Percentiles rank a stretch among this genome's conserved stretches.
Evolutionary conservation across 129 eudicot species (phyloP).

Genomic region (Lactuca saligna): DNA sequence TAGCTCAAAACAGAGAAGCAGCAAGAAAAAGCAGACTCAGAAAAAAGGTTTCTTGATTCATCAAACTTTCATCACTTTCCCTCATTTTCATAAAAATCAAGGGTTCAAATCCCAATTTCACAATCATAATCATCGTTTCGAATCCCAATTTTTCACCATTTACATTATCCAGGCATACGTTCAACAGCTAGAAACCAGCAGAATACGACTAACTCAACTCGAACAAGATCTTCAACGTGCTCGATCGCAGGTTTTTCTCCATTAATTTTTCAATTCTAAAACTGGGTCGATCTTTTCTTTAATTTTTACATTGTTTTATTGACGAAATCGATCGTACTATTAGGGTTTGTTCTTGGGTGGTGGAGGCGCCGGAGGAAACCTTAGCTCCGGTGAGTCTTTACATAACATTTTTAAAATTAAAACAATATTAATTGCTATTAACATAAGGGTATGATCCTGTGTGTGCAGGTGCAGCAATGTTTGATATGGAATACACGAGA

Average conservation of each 20-base stretch:
- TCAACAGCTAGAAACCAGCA: slow-evolving; percentile 91
- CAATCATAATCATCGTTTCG: neutral
- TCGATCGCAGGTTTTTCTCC: slow-evolving; percentile 61
- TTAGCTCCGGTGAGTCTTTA: slow-evolving; percentile 66
- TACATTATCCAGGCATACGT: slow-evolving; percentile 72
- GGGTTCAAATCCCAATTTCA: neutral
- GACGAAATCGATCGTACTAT: slow-evolving; percentile 7
- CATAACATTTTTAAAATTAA: neutral
- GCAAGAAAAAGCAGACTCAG: slow-evolving; percentile 96
- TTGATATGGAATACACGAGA: slow-evolving; percentile 93
- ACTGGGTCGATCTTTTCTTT: no score
- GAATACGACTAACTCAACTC: slow-evolving; percentile 80
- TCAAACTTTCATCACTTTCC: neutral
- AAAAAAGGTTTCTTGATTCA: slow-evolving; percentile 58
- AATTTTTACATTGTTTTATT: neutral
- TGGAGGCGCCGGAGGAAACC: slow-evolving; percentile 66
- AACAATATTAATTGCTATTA: neutral
- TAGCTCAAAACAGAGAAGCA: slow-evolving; percentile 99
- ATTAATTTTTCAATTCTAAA: neutral
- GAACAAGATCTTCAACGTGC: slow-evolving; percentile 92
- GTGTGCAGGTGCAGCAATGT: slow-evolving; percentile 78
- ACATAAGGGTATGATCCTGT: slow-evolving; percentile 4
- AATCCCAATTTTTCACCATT: neutral
- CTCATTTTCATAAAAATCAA: neutral
- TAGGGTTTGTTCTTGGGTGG: slow-evolving; percentile 83